Base-by-base conservation (phyloP, 805 yeast species). In the Wickerhamiella occidentalis region DNA sequence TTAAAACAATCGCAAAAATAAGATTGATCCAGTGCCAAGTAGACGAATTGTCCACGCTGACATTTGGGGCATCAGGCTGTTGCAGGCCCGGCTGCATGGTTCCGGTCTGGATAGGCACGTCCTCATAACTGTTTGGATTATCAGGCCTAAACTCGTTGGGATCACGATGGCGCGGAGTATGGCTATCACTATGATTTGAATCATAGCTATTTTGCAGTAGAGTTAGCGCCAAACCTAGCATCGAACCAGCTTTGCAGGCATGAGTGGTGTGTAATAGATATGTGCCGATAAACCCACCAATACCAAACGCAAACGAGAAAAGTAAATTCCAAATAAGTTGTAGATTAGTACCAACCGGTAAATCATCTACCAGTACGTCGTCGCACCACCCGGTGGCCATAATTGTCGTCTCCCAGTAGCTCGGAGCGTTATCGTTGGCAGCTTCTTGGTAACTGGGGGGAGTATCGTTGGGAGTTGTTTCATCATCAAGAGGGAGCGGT, bases 381-480 rank as follows among this genome's bases (percentile, higher is more conserved):
- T 92, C 96, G 30, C 70, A 72, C 64, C 70, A 69, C 7, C 81
- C 86, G 4, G 94, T 84, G 4, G 85, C 76, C 61, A 87, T 73
- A 38, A 85, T 78, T 0, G 92, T 77, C 6, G 88, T 78, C 64
- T 92, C 98, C 94, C 96, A 92, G 65, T 92, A 92, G 36, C 95
- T 95, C 0, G 98, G 98, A 0, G 94, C 79, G 13, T 92, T 77
- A 62, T 92, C 98, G 2, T 86, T 82, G 0, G 95, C 85, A 0
- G 95, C 97, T 61, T 88, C 97, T 50, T 85, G 96, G 66, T 92
- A 92, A 0, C 94, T 73, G 2, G 97, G 97, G 18, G 85, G 81
- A 28, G 69, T 69, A 52, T 82, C 88, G 9, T 69, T 64, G 60
- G 61, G 59, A n/a, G 56, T 51, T 6, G 50, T 53, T n/a, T 56